Evolutionary conservation across 148 eudicot genomes (phyloP).

Genomic region (Nepenthes mirabilis): DNA sequence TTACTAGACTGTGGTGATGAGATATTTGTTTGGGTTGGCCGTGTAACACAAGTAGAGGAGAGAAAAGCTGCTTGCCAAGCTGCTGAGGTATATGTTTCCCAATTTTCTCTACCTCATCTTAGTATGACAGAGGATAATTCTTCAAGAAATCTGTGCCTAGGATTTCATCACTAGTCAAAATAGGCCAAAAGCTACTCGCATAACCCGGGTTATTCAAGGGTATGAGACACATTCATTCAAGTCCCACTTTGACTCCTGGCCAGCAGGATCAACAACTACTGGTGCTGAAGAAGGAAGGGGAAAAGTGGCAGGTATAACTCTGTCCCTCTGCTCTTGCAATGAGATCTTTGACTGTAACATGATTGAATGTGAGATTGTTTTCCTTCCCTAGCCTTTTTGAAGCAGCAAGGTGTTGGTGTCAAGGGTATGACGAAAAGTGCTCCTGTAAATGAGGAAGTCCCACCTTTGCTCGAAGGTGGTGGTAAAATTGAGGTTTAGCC

Average conservation of each 20-base stretch:
- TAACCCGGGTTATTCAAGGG: conserved; percentile 85
- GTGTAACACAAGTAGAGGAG: conserved; percentile 86
- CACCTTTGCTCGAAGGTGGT: conserved; percentile 88
- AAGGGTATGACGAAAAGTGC: conserved; percentile 67
- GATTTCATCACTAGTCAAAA: conserved; percentile 61
- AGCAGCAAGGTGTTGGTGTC: conserved; percentile 92
- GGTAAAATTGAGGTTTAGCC: conserved; percentile 75
- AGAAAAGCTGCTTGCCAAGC: conserved; percentile 74
- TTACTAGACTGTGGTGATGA: conserved; percentile 88
- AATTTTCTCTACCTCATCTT: neutral
- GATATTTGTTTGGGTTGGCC: conserved; percentile 93
- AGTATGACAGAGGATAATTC: conserved; percentile 11
- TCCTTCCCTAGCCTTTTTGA: conserved; percentile 65
- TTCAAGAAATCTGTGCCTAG: conserved; percentile 21
- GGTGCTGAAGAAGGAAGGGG: conserved; percentile 90
- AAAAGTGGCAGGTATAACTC: conserved; percentile 76
- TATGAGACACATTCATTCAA: conserved; percentile 86
- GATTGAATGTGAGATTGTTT: neutral
- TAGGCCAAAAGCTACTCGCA: conserved; percentile 80
- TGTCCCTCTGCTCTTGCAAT: neutral
- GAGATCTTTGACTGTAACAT: neutral
- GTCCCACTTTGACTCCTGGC: conserved; percentile 88
- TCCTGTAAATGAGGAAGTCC: conserved; percentile 84
- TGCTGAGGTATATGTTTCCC: conserved; percentile 54
- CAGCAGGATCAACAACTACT: conserved; percentile 72